Percentiles rank a stretch among this genome's conserved stretches.
phyloP scores from a whole-genome alignment of 2,329 filamentous ascomycete genomes.

The Colletotrichum australisinense region DNA sequence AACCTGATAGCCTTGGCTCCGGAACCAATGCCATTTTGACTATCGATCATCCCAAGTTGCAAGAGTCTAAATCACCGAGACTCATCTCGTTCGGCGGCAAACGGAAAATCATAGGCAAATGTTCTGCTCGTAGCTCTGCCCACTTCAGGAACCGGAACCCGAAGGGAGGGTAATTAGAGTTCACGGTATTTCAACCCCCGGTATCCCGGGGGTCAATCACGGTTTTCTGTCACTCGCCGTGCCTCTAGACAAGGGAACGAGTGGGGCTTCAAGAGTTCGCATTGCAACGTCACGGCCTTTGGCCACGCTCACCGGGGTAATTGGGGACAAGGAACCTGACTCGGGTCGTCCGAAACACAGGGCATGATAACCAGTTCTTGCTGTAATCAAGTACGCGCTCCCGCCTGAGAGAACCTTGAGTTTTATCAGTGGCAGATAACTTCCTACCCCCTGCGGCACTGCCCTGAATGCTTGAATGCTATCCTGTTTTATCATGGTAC shows the following conservation, averaged over 20 bases:
- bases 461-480: background rate
- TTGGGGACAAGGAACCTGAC: background rate
- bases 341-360: background rate
- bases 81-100: background rate
- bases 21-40: background rate
- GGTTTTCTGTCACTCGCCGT: background rate
- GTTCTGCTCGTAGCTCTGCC: background rate
- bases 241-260: background rate
- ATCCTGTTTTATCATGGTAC: slow-evolving; percentile 9
- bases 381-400: background rate
- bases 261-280: background rate
- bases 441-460: background rate
- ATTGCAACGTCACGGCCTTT: background rate
- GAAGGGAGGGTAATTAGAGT: background rate
- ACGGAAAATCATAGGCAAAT: background rate
- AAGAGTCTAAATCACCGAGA: background rate
- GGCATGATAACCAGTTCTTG: background rate
- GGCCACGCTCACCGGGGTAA: background rate
- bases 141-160: background rate
- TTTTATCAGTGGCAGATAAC: background rate
- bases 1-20: background rate
- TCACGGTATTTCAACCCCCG: background rate
- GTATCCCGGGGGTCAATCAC: background rate
- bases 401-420: background rate
- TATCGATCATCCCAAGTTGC: background rate